phyloP scores from a whole-genome alignment of 768 basidiomycete species.

The Gyrodon lividus region DNA sequence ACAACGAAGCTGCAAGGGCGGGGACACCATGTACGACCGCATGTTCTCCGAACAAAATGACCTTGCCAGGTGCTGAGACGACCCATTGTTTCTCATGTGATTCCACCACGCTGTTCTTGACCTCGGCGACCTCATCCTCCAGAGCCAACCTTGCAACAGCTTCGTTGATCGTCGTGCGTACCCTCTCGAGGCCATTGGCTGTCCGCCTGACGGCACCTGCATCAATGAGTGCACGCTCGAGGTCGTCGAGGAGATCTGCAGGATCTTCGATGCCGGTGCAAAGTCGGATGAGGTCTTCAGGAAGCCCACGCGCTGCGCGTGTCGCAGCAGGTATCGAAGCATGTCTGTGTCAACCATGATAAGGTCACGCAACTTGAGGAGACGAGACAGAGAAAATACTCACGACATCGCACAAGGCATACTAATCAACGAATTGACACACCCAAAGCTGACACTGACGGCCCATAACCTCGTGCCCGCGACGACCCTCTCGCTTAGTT shows the following conservation, averaged over 20 bases:
- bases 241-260: constrained; percentile 89
- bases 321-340: constrained; percentile 95
- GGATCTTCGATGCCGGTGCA: constrained; percentile 99
- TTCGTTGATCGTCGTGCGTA: constrained; percentile 48
- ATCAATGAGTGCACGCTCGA: constrained; percentile 88
- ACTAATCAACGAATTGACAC: constrained; percentile 95
- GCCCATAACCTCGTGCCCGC: constrained; percentile 94
- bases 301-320: constrained; percentile 94
- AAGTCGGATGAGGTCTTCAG: constrained; percentile 97
- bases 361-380: neutral
- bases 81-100: constrained; percentile 64
- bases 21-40: constrained; percentile 98
- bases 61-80: constrained; percentile 95
- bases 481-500: constrained; percentile 87
- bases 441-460: constrained; percentile 97
- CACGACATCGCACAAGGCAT: constrained; percentile 99
- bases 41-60: constrained; percentile 98
- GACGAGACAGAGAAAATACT: constrained; percentile 37
- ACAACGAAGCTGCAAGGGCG: constrained; percentile 92
- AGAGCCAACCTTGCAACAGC: constrained; percentile 69
- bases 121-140: constrained; percentile 24
- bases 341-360: constrained; percentile 49
- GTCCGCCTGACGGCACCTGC: constrained; percentile 81
- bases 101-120: neutral
- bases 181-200: constrained; percentile 41